Evolutionary conservation across 2,329 filamentous ascomycete genomes (phyloP).

Genomic region (Berkeleyomyces basicola): DNA sequence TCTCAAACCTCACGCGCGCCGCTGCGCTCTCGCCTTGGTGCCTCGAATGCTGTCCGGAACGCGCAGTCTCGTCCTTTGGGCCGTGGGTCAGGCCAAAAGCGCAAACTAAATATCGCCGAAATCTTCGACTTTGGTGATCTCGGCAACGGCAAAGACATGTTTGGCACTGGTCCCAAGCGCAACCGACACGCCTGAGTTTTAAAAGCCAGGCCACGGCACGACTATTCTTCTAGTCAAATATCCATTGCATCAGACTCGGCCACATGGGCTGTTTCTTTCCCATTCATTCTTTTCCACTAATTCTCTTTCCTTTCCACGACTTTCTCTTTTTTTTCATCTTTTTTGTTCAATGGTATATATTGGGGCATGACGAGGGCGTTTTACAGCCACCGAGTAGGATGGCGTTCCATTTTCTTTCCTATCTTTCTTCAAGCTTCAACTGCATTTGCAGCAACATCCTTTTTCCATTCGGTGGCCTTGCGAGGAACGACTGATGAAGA

Average conservation of each 20-base stretch:
- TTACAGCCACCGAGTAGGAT: conserved; percentile 2
- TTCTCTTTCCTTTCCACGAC: neutral
- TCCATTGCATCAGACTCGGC: neutral
- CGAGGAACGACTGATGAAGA: conserved; percentile 7
- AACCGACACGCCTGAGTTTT: conserved; percentile 27
- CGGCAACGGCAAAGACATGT: conserved; percentile 43
- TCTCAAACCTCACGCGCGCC: conserved; percentile 15
- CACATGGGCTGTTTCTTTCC: neutral
- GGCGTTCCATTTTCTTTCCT: conserved; percentile 1
- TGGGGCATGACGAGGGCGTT: conserved; percentile 7
- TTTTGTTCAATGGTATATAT: conserved; percentile 6
- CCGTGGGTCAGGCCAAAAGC: conserved; percentile 52
- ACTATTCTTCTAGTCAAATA: neutral
- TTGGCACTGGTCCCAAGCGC: conserved; percentile 33
- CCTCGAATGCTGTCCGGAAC: conserved; percentile 16
- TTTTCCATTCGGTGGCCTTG: neutral
- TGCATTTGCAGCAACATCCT: neutral
- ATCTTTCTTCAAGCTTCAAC: neutral
- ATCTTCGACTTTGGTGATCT: conserved; percentile 56
- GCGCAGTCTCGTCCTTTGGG: conserved; percentile 31
- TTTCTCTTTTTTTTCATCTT: neutral
- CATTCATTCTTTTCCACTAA: neutral
- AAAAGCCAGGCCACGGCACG: neutral
- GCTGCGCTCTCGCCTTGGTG: conserved; percentile 6
- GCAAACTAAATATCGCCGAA: conserved; percentile 56